Base-by-base conservation (phyloP, 345 rosid species). In the Salix dunnii region DNA sequence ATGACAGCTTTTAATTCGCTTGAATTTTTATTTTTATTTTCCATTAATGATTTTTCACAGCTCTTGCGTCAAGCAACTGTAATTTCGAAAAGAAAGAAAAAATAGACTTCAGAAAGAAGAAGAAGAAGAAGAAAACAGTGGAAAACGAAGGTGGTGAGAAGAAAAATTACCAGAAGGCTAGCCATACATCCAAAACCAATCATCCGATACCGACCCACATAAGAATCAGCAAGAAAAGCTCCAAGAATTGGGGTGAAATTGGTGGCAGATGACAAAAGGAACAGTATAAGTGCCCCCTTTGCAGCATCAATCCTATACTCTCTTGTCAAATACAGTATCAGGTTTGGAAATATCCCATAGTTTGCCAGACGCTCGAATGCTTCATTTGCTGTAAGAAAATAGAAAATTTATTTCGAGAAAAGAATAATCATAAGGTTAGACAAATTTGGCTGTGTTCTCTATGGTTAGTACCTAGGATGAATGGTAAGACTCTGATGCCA, bases 141-240 rank as follows among this genome's bases (percentile, higher is more conserved):
- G 36, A 35, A 35, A 35, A 35, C 7, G 36, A 35, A 35, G 36
- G 36, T 35, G 46, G 10, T 40, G 46, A 40, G 46, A 11, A 40
- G 46, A 11, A 40, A 40, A 7, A 46, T 13, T 80, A 91, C 96
- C 90, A 87, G 62, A 25, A 91, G 88, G 76, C 81, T 83, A 25
- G 73, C 33, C 33, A 79, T 51, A 73, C 85, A 88, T 11, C 94
- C 96, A 46, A 81, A 76, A 0, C 87, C 89, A 71, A 93, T 87
- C 72, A 86, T 89, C 1, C 46, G 68, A 81, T 69, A 88, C 12
- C 91, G 90, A 62, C 96, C 97, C 12, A 87, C 53, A 62, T 68
- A 91, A 75, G 93, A 90, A 83, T 93, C 96, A 2, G 92, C 91
- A 10, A 89, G 71, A 58, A 93, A 79, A 13, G 94, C 94, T 17